Base-by-base conservation (phyloP, 192 early-diverging fungal species). In the Entomortierella parvispora region DNA sequence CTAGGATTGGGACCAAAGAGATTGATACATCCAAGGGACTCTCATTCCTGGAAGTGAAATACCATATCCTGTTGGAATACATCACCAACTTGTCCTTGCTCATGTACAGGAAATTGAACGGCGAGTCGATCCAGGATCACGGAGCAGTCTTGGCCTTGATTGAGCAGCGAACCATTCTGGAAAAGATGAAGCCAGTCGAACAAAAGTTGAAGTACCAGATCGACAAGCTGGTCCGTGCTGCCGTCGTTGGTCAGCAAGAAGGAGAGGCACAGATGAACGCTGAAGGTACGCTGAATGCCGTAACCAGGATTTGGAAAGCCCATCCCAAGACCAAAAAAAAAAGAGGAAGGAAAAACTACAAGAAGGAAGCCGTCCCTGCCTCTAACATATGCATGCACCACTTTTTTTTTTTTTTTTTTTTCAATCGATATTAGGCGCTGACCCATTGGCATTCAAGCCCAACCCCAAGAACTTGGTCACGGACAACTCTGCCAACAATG, bases 141-240 rank as follows among this genome's bases (percentile, higher is more conserved):
- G 77, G 85, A 0, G 88, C 85, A 22, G 71, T 97, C 11, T 66
- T 84, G 37, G 63, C 85, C 2, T 80, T 99, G 37, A 85, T 97
- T 4, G 92, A 95, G 76, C 81, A 92, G 28, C 86, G 96, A 18
- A 90, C 92, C 2, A 85, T 96, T n/a, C 72, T 99, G 34, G 97
- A 99, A 70, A 93, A 93, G 78, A 94, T 95, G 75, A 92, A 92
- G 69, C 97, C 97, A 0, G 80, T 99, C 25, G 97, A 99, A 83
- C 89, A 88, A 55, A 93, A 96, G 64, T 87, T 99, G 51, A 95
- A 95, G 81, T 98, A 97, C 83, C 97, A 97, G 84, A 95, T 98
- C 68, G 95, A 97, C 79, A 97, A 98, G 81, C 85, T 99, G 25
- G 87, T 97, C 32, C 85, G 89, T 44, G 79, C 84, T 15, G 88